phyloP scores from a whole-genome alignment of 768 basidiomycete genomes.

The Nidula microcarpa region DNA sequence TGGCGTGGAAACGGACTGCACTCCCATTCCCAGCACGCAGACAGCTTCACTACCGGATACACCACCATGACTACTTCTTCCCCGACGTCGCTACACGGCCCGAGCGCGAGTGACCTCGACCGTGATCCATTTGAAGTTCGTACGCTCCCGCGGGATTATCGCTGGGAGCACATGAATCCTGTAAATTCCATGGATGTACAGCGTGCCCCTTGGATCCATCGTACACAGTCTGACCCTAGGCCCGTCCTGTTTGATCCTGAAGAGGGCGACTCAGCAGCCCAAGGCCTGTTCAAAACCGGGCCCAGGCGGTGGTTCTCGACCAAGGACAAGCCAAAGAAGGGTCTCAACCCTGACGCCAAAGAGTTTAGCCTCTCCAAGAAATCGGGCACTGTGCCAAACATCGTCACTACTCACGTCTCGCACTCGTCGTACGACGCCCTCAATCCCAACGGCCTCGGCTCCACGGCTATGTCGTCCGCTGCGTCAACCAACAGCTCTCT shows the following conservation, averaged over 20 bases:
- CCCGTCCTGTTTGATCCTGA: conserved; percentile 5
- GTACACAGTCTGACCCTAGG: conserved; percentile 31
- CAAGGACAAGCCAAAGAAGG: conserved; percentile 54
- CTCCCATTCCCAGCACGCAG: conserved; percentile 4
- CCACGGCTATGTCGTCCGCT: conserved; percentile 26
- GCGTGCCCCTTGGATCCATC: conserved; percentile 22
- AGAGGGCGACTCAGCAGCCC: neutral
- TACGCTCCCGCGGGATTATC: conserved; percentile 22
- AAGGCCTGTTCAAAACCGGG: conserved; percentile 7
- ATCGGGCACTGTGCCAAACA: conserved; percentile 14
- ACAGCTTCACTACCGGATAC: conserved; percentile 7
- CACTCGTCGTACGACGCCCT: conserved; percentile 47
- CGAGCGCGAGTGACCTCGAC: conserved; percentile 23
- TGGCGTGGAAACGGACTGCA: conserved; percentile 31
- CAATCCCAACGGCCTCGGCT: conserved; percentile 56
- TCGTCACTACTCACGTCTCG: conserved; percentile 8
- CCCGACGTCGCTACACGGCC: conserved; percentile 34
- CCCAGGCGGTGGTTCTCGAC: conserved; percentile 47
- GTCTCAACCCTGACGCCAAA: conserved; percentile 84
- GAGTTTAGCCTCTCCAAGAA: conserved; percentile 61
- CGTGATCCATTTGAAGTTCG: conserved; percentile 48
- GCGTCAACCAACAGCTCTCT: conserved; percentile 48
- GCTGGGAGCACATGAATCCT: conserved; percentile 12
- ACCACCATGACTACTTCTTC: conserved; percentile 31
- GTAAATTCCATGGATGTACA: conserved; percentile 24